These are phyloP conservation scores for Lycium ferocissimum DNA, from an alignment of 257 asterid species.

Conservation along the genomic window DNA sequence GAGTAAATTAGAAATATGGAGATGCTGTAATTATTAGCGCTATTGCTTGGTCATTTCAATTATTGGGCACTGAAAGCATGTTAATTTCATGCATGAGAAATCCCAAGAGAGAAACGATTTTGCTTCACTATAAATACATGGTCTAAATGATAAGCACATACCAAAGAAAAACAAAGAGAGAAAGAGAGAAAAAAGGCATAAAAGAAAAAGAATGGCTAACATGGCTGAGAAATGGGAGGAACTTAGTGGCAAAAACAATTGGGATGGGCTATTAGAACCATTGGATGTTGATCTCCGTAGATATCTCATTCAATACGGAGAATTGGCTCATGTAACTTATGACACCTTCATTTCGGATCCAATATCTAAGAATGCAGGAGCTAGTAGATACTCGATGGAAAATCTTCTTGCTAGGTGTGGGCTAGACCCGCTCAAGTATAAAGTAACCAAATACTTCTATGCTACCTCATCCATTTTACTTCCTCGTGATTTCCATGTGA, in stretches of 20 bases:
- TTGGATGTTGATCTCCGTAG: conserved; percentile 72
- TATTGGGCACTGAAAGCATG: not conserved
- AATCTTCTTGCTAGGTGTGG: conserved; percentile 63
- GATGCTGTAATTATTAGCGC: not conserved
- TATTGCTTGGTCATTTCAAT: not conserved
- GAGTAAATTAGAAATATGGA: too few relatives aligned
- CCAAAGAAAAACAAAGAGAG: not conserved
- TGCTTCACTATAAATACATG: not conserved
- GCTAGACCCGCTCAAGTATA: conserved; percentile 56
- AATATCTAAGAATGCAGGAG: conserved; percentile 77
- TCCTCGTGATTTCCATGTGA: conserved; percentile 70
- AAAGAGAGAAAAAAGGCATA: not conserved
- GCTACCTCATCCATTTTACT: conserved; percentile 66
- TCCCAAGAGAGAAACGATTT: not conserved
- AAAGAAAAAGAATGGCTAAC: conserved; percentile 31
- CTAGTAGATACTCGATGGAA: conserved; percentile 52
- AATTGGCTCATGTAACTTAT: conserved; percentile 73
- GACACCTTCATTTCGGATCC: conserved; percentile 67
- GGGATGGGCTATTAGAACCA: conserved; percentile 78
- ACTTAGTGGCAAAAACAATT: conserved; percentile 58
- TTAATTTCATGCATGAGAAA: not conserved
- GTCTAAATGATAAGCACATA: not conserved
- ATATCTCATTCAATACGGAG: conserved; percentile 73
- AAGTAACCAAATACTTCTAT: conserved; percentile 64
- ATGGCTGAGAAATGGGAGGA: conserved; percentile 35